Evolutionary conservation across 1,284 basidiomycete genomes (phyloP), one percentile per base, ranked within the genome.

Genomic region (Athelia psychrophila): DNA sequence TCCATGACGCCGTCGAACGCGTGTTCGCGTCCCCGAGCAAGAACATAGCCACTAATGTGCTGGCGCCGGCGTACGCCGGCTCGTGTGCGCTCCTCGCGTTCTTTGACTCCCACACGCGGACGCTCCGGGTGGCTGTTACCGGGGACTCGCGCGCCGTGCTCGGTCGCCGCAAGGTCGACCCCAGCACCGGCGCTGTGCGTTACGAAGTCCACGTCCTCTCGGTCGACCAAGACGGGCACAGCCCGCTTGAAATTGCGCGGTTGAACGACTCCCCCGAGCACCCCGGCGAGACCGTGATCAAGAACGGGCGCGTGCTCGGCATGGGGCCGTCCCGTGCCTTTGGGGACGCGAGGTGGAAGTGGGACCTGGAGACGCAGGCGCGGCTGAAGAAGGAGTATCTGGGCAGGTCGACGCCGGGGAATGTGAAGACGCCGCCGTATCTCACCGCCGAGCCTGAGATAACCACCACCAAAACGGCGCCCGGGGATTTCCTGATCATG

Each of bases 131-230:
- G 16, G 81, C 80, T 0, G 71, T 78, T 38, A 77, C 81, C 0
- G 84, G 84, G 5, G 80, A 84, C 60, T 78, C 75, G 10, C 77
- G 83, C n/a, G 83, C 83, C 2, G 73, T 86, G 3, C 70, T 84
- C 4, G 84, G 84, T 2, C 72, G 80, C 40, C 77, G 71, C 5
- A 58, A 66, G 0, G 55, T 50, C 15, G 57, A 60, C 42, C 56
- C 57, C 12, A 56, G 63, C 22, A 73, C 70, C 15, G 60, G 65
- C 20, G 60, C 63, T 22, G 60, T 63, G 38, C 16, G n/a, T 42
- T 84, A 81, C 67, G 70, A 75, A 50, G 76, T 78, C 0, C 77
- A 79, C 53, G 67, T 77, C n/a, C 74, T 86, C 32, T 76, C 78
- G 15, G 58, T 67, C 2, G 83, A 85, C 56, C 81, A 85, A 58